Evolutionary conservation across 1,284 basidiomycete genomes (phyloP), one percentile per base, ranked within the genome.

Genomic region (Abortiporus biennis): DNA sequence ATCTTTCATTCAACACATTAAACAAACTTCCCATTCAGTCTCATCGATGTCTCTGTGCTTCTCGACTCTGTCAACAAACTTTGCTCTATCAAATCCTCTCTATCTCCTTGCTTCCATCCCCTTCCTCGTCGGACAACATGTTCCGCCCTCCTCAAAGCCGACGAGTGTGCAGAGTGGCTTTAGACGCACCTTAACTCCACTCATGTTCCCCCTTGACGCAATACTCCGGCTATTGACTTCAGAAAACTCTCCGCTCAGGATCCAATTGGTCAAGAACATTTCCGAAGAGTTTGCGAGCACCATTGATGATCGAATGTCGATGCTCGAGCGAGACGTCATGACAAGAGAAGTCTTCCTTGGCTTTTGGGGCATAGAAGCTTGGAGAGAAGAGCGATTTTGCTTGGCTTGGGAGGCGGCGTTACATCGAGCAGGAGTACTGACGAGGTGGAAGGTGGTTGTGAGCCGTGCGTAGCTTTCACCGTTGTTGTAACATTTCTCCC

Each of bases 381-480:
- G 72, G 74, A 63, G 74, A 43, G 67, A 68, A 48, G 62, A 69
- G 46, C 57, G 68, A 45, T 59, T 78, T 15, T 53, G 69, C 48
- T 43, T 70, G 22, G 61, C 62, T 20, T 76, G 78, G 63, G 78
- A 80, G 51, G 70, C 68, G 17, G 72, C 66, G 1, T 60, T 79
- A 30, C 55, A 77, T 20, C 53, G 54, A 29, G 63, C 58, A 5
- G 59, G 67, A 6, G 49, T 59, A 45, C 41, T 68, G 36, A 57
- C 60, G 42, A 55, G 64, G 36, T 68, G 68, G 66, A 54, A 52
- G 29, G 42, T 60, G 8, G n/a, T n/a, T n/a, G n/a, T n/a, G n/a
- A n/a, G n/a, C n/a, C n/a, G 38, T 47, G 5, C 59, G 50, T 12
- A 38, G 31, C 3, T 30, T 20, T 32, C 24, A 24, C 6, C 25